These are phyloP conservation scores for Calocera cornea DNA, from an alignment of 768 basidiomycete genomes.

Conservation along the genomic window DNA sequence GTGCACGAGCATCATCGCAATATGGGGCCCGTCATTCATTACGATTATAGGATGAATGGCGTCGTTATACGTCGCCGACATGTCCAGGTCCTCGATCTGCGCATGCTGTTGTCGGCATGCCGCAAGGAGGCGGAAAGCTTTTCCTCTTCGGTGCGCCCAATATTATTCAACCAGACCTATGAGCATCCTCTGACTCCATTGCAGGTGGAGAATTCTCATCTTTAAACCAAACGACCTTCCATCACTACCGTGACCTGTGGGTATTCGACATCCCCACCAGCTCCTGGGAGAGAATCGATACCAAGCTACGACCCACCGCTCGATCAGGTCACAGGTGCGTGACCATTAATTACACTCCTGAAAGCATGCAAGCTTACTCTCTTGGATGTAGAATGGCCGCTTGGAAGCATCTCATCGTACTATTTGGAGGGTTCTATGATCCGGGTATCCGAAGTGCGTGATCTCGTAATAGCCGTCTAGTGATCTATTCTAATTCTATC, in stretches of 20 bases:
- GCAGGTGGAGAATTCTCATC: constrained; percentile 78
- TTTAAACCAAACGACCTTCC: constrained; percentile 66
- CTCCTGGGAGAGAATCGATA: constrained; percentile 79
- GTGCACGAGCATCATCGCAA: constrained; percentile 9
- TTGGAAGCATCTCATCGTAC: constrained; percentile 75
- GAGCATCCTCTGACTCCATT: constrained; percentile 6
- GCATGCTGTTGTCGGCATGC: constrained; percentile 62
- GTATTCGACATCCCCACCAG: constrained; percentile 63
- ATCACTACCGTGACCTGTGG: constrained; percentile 83
- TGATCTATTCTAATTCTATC: background rate
- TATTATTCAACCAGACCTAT: background rate
- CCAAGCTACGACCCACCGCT: constrained; percentile 63
- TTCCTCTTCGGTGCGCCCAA: constrained; percentile 56
- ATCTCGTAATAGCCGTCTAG: background rate
- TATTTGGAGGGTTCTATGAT: constrained; percentile 87
- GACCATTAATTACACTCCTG: background rate
- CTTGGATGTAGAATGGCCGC: constrained; percentile 51
- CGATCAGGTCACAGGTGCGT: constrained; percentile 68
- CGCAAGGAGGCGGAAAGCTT: constrained; percentile 71
- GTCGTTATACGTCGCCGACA: constrained; percentile 66
- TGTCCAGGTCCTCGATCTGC: constrained; percentile 82
- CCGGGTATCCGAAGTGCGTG: constrained; percentile 63
- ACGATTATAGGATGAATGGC: constrained; percentile 85
- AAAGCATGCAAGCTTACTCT: background rate
- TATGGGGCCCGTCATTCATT: background rate